Percentiles rank a stretch among this genome's conserved stretches.
These are phyloP conservation scores for Suillus bovinus DNA, from an alignment of 768 basidiomycete genomes.

Conservation along the genomic window DNA sequence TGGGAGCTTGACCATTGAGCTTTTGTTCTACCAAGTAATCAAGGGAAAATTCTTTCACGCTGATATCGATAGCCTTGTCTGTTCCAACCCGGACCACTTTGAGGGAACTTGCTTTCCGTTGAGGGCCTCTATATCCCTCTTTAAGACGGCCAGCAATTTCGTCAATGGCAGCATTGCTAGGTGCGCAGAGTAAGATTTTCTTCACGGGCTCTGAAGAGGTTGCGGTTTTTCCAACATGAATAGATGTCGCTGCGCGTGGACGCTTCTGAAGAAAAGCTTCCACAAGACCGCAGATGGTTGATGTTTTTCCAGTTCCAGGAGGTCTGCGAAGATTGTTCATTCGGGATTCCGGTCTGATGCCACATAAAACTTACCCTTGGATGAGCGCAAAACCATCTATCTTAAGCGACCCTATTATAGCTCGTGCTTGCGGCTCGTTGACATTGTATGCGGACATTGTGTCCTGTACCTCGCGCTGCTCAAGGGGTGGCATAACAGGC, in stretches of 20 bases:
- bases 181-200: conserved; percentile 90
- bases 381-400: conserved; percentile 84
- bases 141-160: conserved; percentile 90
- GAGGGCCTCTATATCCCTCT: conserved; percentile 64
- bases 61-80: conserved; percentile 69
- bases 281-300: conserved; percentile 95
- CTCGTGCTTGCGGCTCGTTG: conserved; percentile 93
- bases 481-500: conserved; percentile 43
- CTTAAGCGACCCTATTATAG: conserved; percentile 74
- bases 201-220: conserved; percentile 50
- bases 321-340: conserved; percentile 52
- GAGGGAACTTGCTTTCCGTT: conserved; percentile 53
- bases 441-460: conserved; percentile 72
- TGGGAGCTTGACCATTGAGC: conserved; percentile 45
- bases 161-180: conserved; percentile 98
- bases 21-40: conserved; percentile 84
- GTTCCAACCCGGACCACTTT: conserved; percentile 92
- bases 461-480: conserved; percentile 52
- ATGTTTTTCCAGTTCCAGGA: conserved; percentile 98
- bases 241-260: conserved; percentile 44
- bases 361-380: conserved; percentile 72
- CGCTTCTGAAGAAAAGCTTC: conserved; percentile 75
- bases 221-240: conserved; percentile 46
- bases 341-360: conserved; percentile 1
- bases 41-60: conserved; percentile 83